These are phyloP conservation scores for Cyberlindnera meyerae DNA, from an alignment of 805 yeast genomes.

Conservation along the genomic window DNA sequence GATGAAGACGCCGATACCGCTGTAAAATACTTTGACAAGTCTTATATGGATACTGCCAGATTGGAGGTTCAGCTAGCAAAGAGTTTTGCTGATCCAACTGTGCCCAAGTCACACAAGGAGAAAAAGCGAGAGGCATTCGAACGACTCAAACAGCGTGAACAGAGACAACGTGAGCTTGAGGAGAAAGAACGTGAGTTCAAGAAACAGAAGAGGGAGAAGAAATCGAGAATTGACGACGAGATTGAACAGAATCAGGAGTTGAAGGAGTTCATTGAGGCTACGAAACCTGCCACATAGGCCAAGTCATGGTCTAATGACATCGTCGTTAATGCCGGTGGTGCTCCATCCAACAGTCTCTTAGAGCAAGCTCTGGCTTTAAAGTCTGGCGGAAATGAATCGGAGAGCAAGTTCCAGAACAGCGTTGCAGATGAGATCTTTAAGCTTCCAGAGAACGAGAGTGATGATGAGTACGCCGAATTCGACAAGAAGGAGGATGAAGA, in stretches of 20 bases:
- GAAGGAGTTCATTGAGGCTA: slow-evolving; percentile 75
- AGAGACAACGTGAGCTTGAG: slow-evolving; percentile 35
- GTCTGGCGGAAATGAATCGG: slow-evolving; percentile 16
- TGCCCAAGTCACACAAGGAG: slow-evolving; percentile 61
- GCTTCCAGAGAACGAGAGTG: slow-evolving; percentile 35
- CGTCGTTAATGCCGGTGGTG: slow-evolving; percentile 31
- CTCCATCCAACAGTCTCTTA: slow-evolving; percentile 32
- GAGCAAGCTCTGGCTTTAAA: slow-evolving; percentile 37
- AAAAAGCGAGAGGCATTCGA: slow-evolving; percentile 46
- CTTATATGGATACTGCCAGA: slow-evolving; percentile 79
- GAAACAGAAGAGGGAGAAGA: slow-evolving; percentile 27
- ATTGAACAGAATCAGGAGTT: slow-evolving; percentile 62
- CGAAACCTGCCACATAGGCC: slow-evolving; percentile 68
- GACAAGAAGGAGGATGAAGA: slow-evolving; percentile 33
- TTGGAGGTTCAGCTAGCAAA: slow-evolving; percentile 80
- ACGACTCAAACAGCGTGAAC: slow-evolving; percentile 44
- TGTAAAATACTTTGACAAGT: slow-evolving; percentile 64
- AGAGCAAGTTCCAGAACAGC: slow-evolving; percentile 18
- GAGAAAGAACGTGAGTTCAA: slow-evolving; percentile 35
- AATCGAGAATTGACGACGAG: slow-evolving; percentile 46
- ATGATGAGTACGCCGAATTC: slow-evolving; percentile 39
- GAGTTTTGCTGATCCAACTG: slow-evolving; percentile 76
- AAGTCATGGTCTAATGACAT: slow-evolving; percentile 66
- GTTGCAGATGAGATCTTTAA: slow-evolving; percentile 25
- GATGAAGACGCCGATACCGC: slow-evolving; percentile 73